These are phyloP conservation scores for Rhodotorula sp. DNA, from an alignment of 1,284 basidiomycete genomes.

Conservation along the genomic window DNA sequence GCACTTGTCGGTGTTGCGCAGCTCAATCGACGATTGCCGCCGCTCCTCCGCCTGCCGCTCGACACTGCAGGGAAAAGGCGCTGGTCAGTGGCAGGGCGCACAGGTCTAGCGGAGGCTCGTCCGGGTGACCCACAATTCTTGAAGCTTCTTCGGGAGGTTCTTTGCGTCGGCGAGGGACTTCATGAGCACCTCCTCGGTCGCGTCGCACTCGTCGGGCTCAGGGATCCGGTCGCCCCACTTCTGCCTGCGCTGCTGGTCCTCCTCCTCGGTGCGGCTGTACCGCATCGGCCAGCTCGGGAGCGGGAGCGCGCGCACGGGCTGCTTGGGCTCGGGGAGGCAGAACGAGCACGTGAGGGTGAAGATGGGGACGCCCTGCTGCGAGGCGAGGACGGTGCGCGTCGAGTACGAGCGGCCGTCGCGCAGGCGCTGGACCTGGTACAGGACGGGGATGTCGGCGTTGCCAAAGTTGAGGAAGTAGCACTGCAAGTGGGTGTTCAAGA, in stretches of 20 bases:
- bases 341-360: conserved; percentile 86
- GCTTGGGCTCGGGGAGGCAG: conserved; percentile 73
- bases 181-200: conserved; percentile 43
- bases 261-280: conserved; percentile 57
- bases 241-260: neutral
- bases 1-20: conserved; percentile 39
- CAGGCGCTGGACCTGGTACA: conserved; percentile 68
- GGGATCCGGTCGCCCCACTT: conserved; percentile 32
- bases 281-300: conserved; percentile 31
- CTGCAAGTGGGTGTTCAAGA: conserved; percentile 50
- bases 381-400: conserved; percentile 71
- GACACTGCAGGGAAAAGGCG: conserved; percentile 16
- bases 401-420: conserved; percentile 67
- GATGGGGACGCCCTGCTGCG: conserved; percentile 72
- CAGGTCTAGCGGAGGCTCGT: too few species aligned
- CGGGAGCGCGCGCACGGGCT: conserved; percentile 48
- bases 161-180: conserved; percentile 27
- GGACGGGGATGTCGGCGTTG: conserved; percentile 71
- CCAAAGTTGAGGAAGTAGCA: conserved; percentile 81
- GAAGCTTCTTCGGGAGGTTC: conserved; percentile 38
- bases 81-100: neutral
- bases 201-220: conserved; percentile 40
- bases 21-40: conserved; percentile 42
- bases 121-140: conserved; percentile 34
- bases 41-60: conserved; percentile 41